A percentile compares a stretch with the other conserved stretches of the same genome.
phyloP scores from a whole-genome alignment of 495 filamentous ascomycete species.

The Tirmania nivea region DNA sequence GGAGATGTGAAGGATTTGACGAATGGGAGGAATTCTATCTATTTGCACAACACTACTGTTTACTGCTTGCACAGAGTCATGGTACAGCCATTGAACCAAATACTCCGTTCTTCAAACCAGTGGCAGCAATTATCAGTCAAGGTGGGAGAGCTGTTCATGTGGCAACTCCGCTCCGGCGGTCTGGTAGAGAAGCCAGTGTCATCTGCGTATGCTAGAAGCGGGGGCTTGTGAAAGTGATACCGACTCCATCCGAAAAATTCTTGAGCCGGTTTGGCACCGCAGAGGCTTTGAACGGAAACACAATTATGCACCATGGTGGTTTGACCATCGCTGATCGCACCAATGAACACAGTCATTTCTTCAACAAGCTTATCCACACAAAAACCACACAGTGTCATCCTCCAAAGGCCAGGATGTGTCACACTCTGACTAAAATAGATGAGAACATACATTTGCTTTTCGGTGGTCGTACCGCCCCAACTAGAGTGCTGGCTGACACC shows the following conservation, averaged over 20 bases:
- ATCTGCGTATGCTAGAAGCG: too few species aligned
- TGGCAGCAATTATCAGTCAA: too few species aligned
- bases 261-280: constrained; percentile 25
- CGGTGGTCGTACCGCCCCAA: constrained; percentile 58
- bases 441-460: constrained; percentile 32
- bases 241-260: too few species aligned
- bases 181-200: too few species aligned
- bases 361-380: background rate
- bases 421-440: constrained; percentile 43
- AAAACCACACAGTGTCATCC: background rate
- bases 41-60: constrained; percentile 68
- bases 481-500: constrained; percentile 41
- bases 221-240: too few species aligned
- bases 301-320: constrained; percentile 35
- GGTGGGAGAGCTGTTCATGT: too few species aligned
- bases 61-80: constrained; percentile 37
- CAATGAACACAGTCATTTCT: background rate
- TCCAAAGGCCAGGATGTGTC: constrained; percentile 45
- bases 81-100: constrained; percentile 1
- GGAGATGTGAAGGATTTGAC: constrained; percentile 63
- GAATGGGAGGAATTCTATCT: constrained; percentile 92
- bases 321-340: constrained; percentile 24
- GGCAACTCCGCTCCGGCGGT: too few species aligned
- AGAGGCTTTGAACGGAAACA: constrained; percentile 21
- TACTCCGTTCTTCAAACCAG: too few species aligned